Evolutionary conservation across 441 rosid genomes (phyloP), one percentile per base, ranked within the genome.

Genomic region (Erysimum pusillum): DNA sequence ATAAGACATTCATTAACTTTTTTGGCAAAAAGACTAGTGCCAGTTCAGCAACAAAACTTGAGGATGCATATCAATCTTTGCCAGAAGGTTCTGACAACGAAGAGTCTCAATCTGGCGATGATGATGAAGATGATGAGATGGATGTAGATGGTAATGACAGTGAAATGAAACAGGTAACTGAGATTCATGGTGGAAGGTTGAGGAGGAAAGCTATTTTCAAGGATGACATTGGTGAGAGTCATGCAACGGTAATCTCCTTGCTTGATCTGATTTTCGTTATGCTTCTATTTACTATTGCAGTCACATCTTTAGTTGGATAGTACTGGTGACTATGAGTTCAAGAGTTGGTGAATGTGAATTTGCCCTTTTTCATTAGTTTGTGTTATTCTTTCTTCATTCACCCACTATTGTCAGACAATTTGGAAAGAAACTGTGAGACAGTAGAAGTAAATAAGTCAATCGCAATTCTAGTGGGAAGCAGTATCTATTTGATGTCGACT

Each of bases 121-220:
- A 80, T 69, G 79, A 41, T 28, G 31, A 28, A 4, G 31, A 80
- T 69, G 79, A 36, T 74, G 81, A 60, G 1, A 65, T 31, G 67
- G 79, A 79, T 76, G 75, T 81, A 77, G 51, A 80, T 59, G 67
- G 82, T 42, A 53, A 20, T 54, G 76, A 78, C 63, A 63, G 74
- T 61, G 58, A 28, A 54, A 54, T 85, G 66, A 84, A 63, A 72
- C 86, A 87, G 73, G 85, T 83, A 74, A 77, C 82, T 71, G 94
- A 94, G 72, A 78, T 87, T 74, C 84, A 79, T 80, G 87, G 66
- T 69, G 98, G 96, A 79, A 87, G 99, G 84, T 54, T 82, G 67
- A 86, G 97, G 83, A 87, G 99, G 84, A 94, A 88, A 86, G 96
- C 91, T 69, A 63, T 87, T 58, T 91, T 92, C 82, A 80, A 77